These are phyloP conservation scores for Salvia sclarea DNA, from an alignment of 305 asterid genomes.

Conservation along the genomic window DNA sequence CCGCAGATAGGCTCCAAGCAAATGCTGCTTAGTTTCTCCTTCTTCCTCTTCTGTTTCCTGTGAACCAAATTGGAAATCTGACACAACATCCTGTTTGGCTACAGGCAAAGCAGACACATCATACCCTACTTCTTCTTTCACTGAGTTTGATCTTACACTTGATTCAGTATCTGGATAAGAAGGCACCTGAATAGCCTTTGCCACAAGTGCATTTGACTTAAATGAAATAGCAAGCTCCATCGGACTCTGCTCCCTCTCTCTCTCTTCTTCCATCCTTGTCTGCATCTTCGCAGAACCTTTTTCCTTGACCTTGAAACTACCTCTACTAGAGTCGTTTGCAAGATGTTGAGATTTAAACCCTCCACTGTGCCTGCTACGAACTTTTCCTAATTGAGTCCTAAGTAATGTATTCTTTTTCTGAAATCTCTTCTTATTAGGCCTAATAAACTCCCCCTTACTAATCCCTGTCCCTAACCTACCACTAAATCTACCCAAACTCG, in stretches of 20 bases:
- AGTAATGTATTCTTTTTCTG: slow-evolving; percentile 53
- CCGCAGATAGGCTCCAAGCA: slow-evolving; percentile 30
- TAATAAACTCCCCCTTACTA: slow-evolving; percentile 34
- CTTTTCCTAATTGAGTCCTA: slow-evolving; percentile 57
- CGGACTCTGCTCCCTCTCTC: slow-evolving; percentile 57
- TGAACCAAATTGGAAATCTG: slow-evolving; percentile 37
- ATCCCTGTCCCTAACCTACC: slow-evolving; percentile 50
- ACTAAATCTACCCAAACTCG: slow-evolving; percentile 47
- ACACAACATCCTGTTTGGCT: slow-evolving; percentile 37
- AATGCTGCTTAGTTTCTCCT: slow-evolving; percentile 26
- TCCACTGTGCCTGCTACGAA: slow-evolving; percentile 45
- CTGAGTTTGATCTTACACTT: slow-evolving; percentile 31
- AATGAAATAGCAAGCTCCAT: slow-evolving; percentile 80
- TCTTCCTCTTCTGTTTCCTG: slow-evolving; percentile 39
- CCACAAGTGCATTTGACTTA: slow-evolving; percentile 80
- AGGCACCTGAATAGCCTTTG: slow-evolving; percentile 67
- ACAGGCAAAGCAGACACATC: slow-evolving; percentile 36
- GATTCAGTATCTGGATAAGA: slow-evolving; percentile 43
- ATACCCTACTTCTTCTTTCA: slow-evolving; percentile 35
- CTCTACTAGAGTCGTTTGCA: slow-evolving; percentile 36
- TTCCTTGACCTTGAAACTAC: slow-evolving; percentile 44
- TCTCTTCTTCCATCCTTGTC: slow-evolving; percentile 38
- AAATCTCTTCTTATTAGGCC: slow-evolving; percentile 46
- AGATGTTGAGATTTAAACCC: slow-evolving; percentile 36
- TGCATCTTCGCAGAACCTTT: slow-evolving; percentile 37